phyloP scores from a whole-genome alignment of 305 asterid species.

The Plantago coronopus region DNA sequence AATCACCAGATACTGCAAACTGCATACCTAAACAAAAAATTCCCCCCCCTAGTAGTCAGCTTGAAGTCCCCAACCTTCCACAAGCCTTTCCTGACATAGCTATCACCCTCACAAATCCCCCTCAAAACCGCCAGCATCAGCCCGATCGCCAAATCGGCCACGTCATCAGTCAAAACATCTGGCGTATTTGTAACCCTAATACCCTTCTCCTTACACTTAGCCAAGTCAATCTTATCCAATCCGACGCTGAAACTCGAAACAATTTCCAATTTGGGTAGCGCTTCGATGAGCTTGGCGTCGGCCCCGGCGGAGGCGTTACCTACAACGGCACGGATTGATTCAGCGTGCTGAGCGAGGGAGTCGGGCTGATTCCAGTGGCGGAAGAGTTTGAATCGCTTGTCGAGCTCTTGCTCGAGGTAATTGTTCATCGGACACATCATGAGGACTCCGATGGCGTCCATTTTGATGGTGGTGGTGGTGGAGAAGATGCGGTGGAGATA shows the following conservation, averaged over 20 bases:
- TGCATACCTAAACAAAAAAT: not conserved
- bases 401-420: constrained; percentile 65
- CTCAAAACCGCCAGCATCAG: constrained; percentile 51
- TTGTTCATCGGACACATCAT: constrained; percentile 52
- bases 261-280: constrained; percentile 65
- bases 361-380: constrained; percentile 45
- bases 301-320: constrained; percentile 56
- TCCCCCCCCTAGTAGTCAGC: constrained; percentile 58
- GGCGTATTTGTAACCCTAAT: constrained; percentile 81
- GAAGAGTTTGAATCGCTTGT: constrained; percentile 58
- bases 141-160: constrained; percentile 70
- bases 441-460: constrained; percentile 44
- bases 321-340: constrained; percentile 52
- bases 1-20: not conserved
- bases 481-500: no score
- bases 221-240: constrained; percentile 64
- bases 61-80: constrained; percentile 43
- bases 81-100: constrained; percentile 42
- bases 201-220: constrained; percentile 53
- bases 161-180: constrained; percentile 73
- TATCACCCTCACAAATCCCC: constrained; percentile 49
- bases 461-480: no score
- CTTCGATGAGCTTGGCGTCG: constrained; percentile 50
- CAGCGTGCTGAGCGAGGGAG: constrained; percentile 27
- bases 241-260: constrained; percentile 78